phyloP scores from a whole-genome alignment of 2,329 filamentous ascomycete genomes.

The Cadophora malorum region DNA sequence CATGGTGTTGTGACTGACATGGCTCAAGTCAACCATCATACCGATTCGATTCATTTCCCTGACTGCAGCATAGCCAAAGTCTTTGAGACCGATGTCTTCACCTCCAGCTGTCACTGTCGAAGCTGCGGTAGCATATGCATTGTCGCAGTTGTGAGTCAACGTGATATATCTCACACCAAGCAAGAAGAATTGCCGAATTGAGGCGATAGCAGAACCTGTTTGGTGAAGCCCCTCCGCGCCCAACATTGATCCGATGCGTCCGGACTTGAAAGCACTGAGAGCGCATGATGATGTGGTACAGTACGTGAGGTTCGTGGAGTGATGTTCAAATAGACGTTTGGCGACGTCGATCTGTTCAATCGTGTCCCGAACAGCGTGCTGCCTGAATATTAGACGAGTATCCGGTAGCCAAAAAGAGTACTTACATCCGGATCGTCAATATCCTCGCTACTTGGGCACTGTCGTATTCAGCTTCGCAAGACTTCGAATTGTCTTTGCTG shows the following conservation, averaged over 20 bases:
- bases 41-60: conserved; percentile 93
- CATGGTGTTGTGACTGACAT: conserved; percentile 83
- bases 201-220: conserved; percentile 58
- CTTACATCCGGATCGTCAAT: conserved; percentile 29
- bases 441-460: conserved; percentile 6
- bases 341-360: conserved; percentile 64
- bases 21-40: conserved; percentile 88
- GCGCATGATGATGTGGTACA: conserved; percentile 30
- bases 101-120: conserved; percentile 30
- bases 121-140: conserved; percentile 58
- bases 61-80: conserved; percentile 64
- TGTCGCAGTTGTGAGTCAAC: conserved; percentile 74
- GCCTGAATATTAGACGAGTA: background rate
- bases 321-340: conserved; percentile 53
- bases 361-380: conserved; percentile 53
- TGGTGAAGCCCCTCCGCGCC: conserved; percentile 68
- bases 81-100: conserved; percentile 56
- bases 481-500: background rate
- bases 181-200: conserved; percentile 63
- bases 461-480: background rate
- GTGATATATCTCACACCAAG: conserved; percentile 71
- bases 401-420: background rate
- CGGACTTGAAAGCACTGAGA: conserved; percentile 46
- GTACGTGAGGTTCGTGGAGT: conserved; percentile 34
- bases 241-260: conserved; percentile 60